Base-by-base conservation (phyloP, 2,329 filamentous ascomycete species). In the Talaromyces atroroseus region DNA sequence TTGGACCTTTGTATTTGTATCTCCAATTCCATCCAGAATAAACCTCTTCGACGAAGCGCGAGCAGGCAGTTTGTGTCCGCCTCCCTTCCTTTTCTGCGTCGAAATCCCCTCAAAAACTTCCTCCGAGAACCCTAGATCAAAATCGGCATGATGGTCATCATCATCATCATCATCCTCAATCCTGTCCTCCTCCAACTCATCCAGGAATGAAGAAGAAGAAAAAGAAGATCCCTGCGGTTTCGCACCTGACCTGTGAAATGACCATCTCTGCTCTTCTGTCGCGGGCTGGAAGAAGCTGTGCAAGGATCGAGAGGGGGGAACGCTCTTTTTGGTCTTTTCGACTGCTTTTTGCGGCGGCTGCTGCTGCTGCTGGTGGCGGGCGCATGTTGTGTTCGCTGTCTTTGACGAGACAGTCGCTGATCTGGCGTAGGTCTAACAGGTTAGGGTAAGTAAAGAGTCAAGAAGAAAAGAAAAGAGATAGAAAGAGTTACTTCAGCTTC, bases 271-370 rank as follows among this genome's bases (percentile, higher is more conserved):
- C 45, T 71, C 68, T 32, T 74, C 68, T 20, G 64, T 70, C n/a
- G 69, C 67, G 34, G 70, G 67, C 14, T 64, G 64, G 53, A 77
- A 77, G 60, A 76, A 76, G n/a, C 60, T 68, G 44, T 74, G 70
- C 14, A 78, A 59, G 1, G 74, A 73, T 49, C 68, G 73, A 3
- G 64, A 29, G 26, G 20, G 29, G 11, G 48, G n/a, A n/a, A 5
- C 29, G 21, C 12, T 16, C 36, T 38, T 51, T 4, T n/a, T 26
- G 23, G 23, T 23, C 24, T 11, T 48, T 48, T 20, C 26, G 14
- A 21, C 21, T 10, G 42, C 23, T 16, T 26, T n/a, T 47, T 21
- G 21, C 4, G 7, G 46, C 21, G 36, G 20, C 16, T 36, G 42
- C 38, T 34, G 47, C 5, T 18, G 38, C 6, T n/a, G 34, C 18